These are phyloP conservation scores for Alternaria sp. DNA, from an alignment of 2,329 filamentous ascomycete genomes.

Conservation along the genomic window DNA sequence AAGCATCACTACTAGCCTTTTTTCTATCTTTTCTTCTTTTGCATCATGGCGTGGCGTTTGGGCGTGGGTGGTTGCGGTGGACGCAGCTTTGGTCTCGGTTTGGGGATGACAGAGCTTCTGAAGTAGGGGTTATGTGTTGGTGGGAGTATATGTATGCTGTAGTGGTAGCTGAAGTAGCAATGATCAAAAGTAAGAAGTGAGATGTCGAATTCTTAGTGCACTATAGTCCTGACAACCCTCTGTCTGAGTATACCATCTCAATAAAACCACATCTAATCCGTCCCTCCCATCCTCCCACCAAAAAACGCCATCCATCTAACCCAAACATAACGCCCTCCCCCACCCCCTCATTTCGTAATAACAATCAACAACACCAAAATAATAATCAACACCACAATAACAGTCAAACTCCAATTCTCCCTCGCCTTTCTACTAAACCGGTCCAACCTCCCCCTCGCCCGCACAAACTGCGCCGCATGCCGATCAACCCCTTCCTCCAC, in stretches of 20 bases:
- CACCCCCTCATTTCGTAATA: slow-evolving; percentile 53
- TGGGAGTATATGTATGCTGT: background rate
- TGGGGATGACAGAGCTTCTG: background rate
- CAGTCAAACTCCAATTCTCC: slow-evolving; percentile 88
- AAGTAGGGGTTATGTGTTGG: background rate
- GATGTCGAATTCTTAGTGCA: background rate
- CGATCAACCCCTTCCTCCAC: slow-evolving; percentile 83
- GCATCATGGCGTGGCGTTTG: slow-evolving; percentile 30
- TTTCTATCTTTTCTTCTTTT: slow-evolving; percentile 12
- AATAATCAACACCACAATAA: slow-evolving; percentile 78
- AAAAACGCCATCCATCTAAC: background rate
- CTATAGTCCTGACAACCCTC: background rate
- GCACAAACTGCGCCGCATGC: slow-evolving; percentile 76
- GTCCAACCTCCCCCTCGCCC: slow-evolving; percentile 75
- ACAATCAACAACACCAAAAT: slow-evolving; percentile 82
- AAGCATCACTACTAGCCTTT: slow-evolving; percentile 11
- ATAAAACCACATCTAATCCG: background rate
- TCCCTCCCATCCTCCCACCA: background rate
- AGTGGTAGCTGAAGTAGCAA: background rate
- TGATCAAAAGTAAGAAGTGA: background rate
- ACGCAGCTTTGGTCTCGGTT: background rate
- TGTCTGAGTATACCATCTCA: background rate
- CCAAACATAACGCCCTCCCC: background rate
- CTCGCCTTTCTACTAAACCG: slow-evolving; percentile 74
- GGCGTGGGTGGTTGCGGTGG: background rate